Evolutionary conservation across 2,329 filamentous ascomycete genomes (phyloP).

Genomic region (Chalaropsis ovoidea): DNA sequence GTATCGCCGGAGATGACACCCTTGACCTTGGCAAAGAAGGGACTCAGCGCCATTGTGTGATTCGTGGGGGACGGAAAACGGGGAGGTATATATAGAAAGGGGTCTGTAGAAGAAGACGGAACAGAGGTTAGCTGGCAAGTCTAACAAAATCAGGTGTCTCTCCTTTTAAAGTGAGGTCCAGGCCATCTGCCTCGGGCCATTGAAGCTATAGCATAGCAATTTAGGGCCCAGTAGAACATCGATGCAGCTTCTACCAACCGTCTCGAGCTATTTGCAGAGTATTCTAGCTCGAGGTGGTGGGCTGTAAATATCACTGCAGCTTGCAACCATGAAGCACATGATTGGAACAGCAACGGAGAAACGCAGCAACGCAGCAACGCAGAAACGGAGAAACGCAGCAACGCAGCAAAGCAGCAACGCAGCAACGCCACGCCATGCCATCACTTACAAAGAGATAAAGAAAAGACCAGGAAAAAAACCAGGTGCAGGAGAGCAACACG

Average conservation of each 20-base stretch:
- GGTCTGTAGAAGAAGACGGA: constrained; percentile 27
- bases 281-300: not conserved
- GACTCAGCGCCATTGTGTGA: constrained; percentile 32
- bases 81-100: constrained; percentile 32
- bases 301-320: not conserved
- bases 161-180: too few species aligned
- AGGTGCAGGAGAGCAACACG: not conserved
- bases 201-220: not conserved
- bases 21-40: constrained; percentile 69
- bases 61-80: not conserved
- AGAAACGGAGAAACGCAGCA: not conserved
- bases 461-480: not conserved
- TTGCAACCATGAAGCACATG: not conserved
- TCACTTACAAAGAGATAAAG: constrained; percentile 5
- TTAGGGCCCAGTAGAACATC: not conserved
- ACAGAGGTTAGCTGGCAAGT: constrained; percentile 24
- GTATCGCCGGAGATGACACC: constrained; percentile 91
- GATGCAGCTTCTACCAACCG: not conserved
- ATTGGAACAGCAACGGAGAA: not conserved
- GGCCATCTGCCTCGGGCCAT: not conserved
- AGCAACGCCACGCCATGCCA: not conserved
- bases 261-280: not conserved
- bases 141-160: not conserved
- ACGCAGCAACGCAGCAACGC: not conserved
- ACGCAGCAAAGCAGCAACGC: too few species aligned